Conservation (phyloP, 768 basidiomycete species). For the Boletus sp. region DNA sequence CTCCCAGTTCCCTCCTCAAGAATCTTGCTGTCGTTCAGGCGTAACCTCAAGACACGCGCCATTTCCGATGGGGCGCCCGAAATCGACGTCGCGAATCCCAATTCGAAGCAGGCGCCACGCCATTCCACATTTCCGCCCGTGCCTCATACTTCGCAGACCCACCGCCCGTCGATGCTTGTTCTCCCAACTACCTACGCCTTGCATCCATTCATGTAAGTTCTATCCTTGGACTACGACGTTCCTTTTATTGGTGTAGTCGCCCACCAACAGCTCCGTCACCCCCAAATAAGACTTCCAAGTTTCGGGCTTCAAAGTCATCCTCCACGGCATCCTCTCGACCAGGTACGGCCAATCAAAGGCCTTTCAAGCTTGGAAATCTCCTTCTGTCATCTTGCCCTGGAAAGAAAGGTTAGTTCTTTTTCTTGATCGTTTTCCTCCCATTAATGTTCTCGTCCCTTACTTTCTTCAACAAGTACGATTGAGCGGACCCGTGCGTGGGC, state of each 20-base stretch:
- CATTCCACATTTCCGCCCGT: not conserved
- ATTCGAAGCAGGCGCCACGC: not conserved
- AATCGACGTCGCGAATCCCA: not conserved
- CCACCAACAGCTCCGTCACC: conserved; percentile 16
- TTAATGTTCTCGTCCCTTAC: not conserved
- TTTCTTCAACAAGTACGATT: conserved; percentile 51
- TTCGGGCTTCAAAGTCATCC: conserved; percentile 7
- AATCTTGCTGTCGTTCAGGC: conserved; percentile 22
- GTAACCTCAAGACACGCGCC: conserved; percentile 8
- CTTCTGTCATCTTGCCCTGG: conserved; percentile 90
- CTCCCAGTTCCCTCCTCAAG: conserved; percentile 17
- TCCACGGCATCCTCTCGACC: conserved; percentile 3
- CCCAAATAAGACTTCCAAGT: conserved; percentile 13
- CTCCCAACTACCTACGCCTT: conserved; percentile 12
- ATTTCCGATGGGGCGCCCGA: not conserved
- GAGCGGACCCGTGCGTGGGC: conserved; percentile 70
- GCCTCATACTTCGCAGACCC: conserved; percentile 1
- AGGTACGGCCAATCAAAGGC: conserved; percentile 11
- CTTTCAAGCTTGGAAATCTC: conserved; percentile 70
- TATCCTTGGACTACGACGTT: not conserved
- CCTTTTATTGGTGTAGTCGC: conserved; percentile 12
- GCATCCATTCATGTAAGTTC: conserved; percentile 19
- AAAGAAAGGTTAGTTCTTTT: conserved; percentile 65
- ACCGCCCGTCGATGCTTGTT: conserved; percentile 10
- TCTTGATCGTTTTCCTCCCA: not conserved